These are phyloP conservation scores for Trichosanthes truncata DNA, from an alignment of 306 rosid genomes.

Conservation along the genomic window DNA sequence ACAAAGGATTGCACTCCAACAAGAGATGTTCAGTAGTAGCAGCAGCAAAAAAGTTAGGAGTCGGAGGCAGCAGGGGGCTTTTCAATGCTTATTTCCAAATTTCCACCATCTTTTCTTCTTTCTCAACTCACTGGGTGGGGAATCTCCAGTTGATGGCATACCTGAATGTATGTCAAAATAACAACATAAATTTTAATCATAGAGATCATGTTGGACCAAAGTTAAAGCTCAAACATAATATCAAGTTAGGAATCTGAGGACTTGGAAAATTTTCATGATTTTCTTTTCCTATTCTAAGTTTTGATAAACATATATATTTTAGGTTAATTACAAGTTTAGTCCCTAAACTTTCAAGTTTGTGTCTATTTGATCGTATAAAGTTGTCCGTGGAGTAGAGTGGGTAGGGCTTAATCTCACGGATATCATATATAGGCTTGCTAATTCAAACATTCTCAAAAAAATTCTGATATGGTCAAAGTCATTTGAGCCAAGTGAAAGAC, in stretches of 20 bases:
- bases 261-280: neutral
- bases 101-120: constrained; percentile 83
- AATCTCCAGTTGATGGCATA: constrained; percentile 21
- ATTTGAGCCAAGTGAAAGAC: neutral
- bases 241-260: neutral
- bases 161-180: constrained; percentile 18
- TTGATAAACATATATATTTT: too few species aligned
- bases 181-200: neutral
- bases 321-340: neutral
- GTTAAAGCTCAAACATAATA: neutral
- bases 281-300: neutral
- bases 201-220: neutral
- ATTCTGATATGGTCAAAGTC: neutral
- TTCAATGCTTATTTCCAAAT: constrained; percentile 53
- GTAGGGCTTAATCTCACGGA: neutral
- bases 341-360: neutral
- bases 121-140: constrained; percentile 42
- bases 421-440: neutral
- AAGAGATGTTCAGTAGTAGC: neutral
- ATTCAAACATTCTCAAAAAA: neutral
- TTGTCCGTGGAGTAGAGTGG: neutral
- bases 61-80: neutral
- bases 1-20: neutral
- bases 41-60: neutral
- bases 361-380: neutral